Conservation (phyloP, 2,329 filamentous ascomycete genomes). For the Sporothrix sp. region DNA sequence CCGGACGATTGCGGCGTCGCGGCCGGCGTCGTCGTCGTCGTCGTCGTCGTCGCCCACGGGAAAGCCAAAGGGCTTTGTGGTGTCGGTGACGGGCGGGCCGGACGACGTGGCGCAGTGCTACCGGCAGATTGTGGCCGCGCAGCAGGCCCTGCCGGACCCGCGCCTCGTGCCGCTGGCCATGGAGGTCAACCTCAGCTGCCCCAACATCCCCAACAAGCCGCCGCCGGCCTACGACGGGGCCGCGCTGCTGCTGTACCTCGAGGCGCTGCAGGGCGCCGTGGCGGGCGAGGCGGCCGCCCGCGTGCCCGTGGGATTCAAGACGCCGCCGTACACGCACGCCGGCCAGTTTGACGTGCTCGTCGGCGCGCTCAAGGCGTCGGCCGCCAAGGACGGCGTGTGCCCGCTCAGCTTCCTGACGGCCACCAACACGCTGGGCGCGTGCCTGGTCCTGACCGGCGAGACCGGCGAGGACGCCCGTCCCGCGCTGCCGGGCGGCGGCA, state of each 20-base stretch:
- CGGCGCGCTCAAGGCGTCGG: constrained; percentile 34
- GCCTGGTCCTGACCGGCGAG: constrained; percentile 42
- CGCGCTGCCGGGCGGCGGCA: constrained; percentile 43
- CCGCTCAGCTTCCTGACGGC: constrained; percentile 60
- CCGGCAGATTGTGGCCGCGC: constrained; percentile 32
- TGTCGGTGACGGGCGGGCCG: constrained; percentile 60
- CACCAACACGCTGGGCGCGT: constrained; percentile 63
- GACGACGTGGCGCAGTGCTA: constrained; percentile 50
- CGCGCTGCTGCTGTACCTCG: constrained; percentile 46
- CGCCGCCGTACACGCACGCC: constrained; percentile 64
- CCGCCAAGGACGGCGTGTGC: constrained; percentile 22
- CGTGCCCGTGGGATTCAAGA: constrained; percentile 54
- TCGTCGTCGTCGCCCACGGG: constrained; percentile 1
- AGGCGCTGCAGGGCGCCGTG: constrained; percentile 26
- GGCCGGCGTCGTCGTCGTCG: not conserved
- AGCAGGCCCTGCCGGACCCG: constrained; percentile 24
- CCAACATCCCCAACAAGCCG: constrained; percentile 59
- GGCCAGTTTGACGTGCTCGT: constrained; percentile 53
- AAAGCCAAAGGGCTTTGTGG: constrained; percentile 49
- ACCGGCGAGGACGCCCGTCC: constrained; percentile 28
- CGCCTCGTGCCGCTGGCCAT: constrained; percentile 46
- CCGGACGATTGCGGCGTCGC: constrained; percentile 32
- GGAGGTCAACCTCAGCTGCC: constrained; percentile 71
- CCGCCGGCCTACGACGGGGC: constrained; percentile 58
- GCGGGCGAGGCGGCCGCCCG: constrained; percentile 12